A percentile compares a stretch with the other conserved stretches of the same genome.
Conservation (phyloP, 2,329 filamentous ascomycete species). For the Scedosporium apiospermum region DNA sequence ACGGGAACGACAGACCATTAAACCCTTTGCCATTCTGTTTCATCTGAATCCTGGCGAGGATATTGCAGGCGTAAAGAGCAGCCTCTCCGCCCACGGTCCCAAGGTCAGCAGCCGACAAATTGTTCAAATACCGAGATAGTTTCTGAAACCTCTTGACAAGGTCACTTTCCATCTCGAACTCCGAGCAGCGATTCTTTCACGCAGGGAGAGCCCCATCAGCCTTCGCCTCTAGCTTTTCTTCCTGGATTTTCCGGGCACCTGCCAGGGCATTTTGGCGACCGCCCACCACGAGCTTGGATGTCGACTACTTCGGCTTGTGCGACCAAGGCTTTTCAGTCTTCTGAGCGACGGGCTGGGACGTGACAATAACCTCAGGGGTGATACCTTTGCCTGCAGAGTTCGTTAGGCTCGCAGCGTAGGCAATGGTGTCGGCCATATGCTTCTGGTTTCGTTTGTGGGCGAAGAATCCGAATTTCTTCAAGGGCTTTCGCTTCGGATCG, state of each 20-base stretch:
- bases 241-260: conserved; percentile 22
- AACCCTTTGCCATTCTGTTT: not conserved
- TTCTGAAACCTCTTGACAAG: conserved; percentile 35
- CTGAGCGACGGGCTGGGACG: not conserved
- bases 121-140: conserved; percentile 33
- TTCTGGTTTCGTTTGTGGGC: conserved; percentile 45
- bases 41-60: conserved; percentile 12
- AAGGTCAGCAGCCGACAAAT: conserved; percentile 25
- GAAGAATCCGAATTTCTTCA: conserved; percentile 16
- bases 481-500: conserved; percentile 24
- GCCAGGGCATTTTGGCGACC: conserved; percentile 28
- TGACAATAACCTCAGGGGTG: not conserved
- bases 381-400: conserved; percentile 43
- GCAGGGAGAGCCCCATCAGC: conserved; percentile 22
- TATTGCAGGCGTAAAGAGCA: conserved; percentile 22
- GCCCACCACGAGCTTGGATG: conserved; percentile 1
- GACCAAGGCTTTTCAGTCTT: not conserved
- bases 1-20: not conserved
- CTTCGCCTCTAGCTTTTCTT: conserved; percentile 21
- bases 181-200: conserved; percentile 34
- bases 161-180: conserved; percentile 34
- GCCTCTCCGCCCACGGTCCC: conserved; percentile 20
- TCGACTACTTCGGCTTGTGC: not conserved
- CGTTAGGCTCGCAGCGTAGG: conserved; percentile 62
- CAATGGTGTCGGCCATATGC: conserved; percentile 57